These are phyloP conservation scores for Arthrobotrys sphaeroides DNA, from an alignment of 2,329 filamentous ascomycete species.

Conservation along the genomic window DNA sequence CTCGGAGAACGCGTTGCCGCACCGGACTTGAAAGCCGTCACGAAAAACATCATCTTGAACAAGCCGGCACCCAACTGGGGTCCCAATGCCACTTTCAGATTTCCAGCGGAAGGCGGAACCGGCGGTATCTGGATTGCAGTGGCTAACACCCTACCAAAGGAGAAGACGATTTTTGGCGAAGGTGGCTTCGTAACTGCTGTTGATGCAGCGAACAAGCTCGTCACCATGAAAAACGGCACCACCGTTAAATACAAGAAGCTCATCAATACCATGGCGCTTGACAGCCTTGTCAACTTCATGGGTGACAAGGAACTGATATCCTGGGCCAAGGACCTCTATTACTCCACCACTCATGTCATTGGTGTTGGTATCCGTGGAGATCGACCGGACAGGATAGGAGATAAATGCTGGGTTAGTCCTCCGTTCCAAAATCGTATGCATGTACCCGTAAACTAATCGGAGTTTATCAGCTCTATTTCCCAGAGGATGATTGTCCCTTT, in stretches of 20 bases:
- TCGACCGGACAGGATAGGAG: constrained; percentile 93
- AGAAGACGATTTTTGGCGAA: constrained; percentile 91
- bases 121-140: constrained; percentile 99
- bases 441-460: background rate
- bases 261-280: constrained; percentile 94
- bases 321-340: constrained; percentile 91
- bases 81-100: constrained; percentile 97
- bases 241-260: constrained; percentile 91
- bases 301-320: constrained; percentile 82
- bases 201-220: constrained; percentile 83
- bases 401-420: constrained; percentile 93
- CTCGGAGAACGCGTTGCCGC: constrained; percentile 98
- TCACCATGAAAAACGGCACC: constrained; percentile 82
- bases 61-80: constrained; percentile 98
- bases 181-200: constrained; percentile 85
- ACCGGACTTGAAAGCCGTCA: constrained; percentile 91
- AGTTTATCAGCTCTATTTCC: constrained; percentile 82
- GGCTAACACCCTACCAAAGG: constrained; percentile 86
- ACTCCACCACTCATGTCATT: constrained; percentile 96
- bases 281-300: constrained; percentile 86
- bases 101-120: constrained; percentile 93
- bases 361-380: constrained; percentile 92
- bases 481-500: constrained; percentile 97
- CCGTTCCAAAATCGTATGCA: background rate
- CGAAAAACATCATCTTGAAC: constrained; percentile 92